These are phyloP conservation scores for Suillus hirtellus DNA, from an alignment of 768 basidiomycete genomes.

Conservation along the genomic window DNA sequence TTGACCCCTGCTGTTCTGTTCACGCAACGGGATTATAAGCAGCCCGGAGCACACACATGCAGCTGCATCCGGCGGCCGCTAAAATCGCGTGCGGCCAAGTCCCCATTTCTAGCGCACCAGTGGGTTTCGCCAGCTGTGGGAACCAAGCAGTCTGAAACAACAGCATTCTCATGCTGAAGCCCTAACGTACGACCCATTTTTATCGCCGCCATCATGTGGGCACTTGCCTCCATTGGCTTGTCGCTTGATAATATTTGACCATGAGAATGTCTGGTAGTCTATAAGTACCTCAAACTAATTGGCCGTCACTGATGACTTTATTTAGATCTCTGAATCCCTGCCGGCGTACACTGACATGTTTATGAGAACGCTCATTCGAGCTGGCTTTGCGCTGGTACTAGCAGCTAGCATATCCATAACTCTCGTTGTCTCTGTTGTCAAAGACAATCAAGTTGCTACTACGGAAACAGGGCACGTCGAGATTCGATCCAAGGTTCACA, in stretches of 20 bases:
- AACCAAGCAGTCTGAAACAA: neutral
- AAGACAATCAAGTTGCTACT: neutral
- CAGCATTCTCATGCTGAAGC: neutral
- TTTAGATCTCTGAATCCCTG: neutral
- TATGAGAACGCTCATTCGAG: constrained; percentile 5
- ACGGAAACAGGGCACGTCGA: neutral
- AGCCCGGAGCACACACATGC: too few species aligned
- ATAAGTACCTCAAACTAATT: neutral
- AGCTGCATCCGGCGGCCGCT: too few species aligned
- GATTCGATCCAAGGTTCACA: constrained; percentile 23
- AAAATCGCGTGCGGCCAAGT: too few species aligned
- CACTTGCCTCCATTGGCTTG: too few species aligned
- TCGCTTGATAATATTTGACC: too few species aligned
- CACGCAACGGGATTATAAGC: too few species aligned
- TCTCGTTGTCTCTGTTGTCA: constrained; percentile 1
- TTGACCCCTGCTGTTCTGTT: too few species aligned
- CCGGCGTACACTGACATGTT: constrained; percentile 15
- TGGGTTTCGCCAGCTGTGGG: neutral
- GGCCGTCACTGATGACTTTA: neutral
- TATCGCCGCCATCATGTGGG: too few species aligned
- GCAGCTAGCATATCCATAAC: neutral
- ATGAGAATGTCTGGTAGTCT: neutral
- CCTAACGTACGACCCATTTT: neutral
- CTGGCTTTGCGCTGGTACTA: constrained; percentile 12
- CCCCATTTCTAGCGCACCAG: neutral